A percentile compares a stretch with the other conserved stretches of the same genome.
Conservation (phyloP, 2,329 filamentous ascomycete species). For the Venturia asperata region DNA sequence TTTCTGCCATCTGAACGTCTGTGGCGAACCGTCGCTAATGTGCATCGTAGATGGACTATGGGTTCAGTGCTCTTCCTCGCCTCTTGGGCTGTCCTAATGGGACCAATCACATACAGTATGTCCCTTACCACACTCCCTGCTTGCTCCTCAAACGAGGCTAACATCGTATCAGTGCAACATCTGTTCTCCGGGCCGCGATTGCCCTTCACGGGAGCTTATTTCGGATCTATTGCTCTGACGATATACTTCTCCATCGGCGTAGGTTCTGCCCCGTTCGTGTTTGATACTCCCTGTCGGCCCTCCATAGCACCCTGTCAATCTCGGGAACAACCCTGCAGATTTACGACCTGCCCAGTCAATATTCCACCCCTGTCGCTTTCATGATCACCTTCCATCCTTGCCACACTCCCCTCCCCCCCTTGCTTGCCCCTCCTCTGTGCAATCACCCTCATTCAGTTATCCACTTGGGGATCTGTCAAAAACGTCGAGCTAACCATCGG, state of each 20-base stretch:
- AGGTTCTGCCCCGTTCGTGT: conserved; percentile 42
- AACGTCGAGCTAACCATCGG: conserved; percentile 24
- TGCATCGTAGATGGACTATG: conserved; percentile 73
- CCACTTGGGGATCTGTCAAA: conserved; percentile 18
- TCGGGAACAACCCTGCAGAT: conserved; percentile 15
- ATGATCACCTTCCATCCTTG: conserved; percentile 13
- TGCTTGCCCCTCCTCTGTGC: conserved; percentile 10
- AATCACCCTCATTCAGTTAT: conserved; percentile 21
- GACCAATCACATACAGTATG: conserved; percentile 66
- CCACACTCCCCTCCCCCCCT: conserved; percentile 18
- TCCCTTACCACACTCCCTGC: conserved; percentile 20
- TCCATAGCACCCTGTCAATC: conserved; percentile 4
- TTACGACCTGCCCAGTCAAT: background rate
- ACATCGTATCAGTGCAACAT: conserved; percentile 53
- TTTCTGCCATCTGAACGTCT: conserved; percentile 20
- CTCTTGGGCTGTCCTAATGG: conserved; percentile 93
- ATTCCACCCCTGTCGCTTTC: background rate
- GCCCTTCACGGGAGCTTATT: conserved; percentile 91
- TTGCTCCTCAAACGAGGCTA: conserved; percentile 8
- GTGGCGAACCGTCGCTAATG: conserved; percentile 32
- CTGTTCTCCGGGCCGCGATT: conserved; percentile 75
- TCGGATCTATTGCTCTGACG: conserved; percentile 83
- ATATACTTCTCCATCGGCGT: conserved; percentile 90
- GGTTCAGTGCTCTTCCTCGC: conserved; percentile 83
- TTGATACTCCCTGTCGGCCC: background rate